Conservation (phyloP, 2,329 filamentous ascomycete species). For the Emmonsiellopsis sp. region DNA sequence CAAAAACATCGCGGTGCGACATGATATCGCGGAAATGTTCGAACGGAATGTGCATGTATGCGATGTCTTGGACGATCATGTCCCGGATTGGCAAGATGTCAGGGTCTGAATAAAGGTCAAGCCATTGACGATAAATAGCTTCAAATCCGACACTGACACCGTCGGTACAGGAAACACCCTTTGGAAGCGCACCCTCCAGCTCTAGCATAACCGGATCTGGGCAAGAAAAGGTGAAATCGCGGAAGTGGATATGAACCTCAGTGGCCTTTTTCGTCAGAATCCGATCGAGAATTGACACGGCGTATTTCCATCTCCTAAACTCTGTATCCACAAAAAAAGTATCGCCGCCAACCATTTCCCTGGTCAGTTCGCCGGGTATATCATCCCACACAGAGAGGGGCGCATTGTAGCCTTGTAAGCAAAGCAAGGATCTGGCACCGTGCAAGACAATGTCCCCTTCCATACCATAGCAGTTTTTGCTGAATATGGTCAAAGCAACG, state of each 20-base stretch:
- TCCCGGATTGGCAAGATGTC: background rate
- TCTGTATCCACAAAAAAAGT: background rate
- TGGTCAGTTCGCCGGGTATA: background rate
- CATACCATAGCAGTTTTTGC: background rate
- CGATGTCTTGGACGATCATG: background rate
- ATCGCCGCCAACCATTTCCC: background rate
- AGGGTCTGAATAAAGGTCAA: background rate
- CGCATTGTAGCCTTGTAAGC: background rate
- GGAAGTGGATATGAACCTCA: background rate
- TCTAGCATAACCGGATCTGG: background rate
- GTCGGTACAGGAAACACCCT: background rate
- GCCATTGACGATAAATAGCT: background rate
- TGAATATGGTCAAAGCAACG: background rate
- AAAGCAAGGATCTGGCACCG: background rate
- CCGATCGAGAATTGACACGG: background rate
- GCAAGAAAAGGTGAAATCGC: background rate
- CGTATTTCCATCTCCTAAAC: background rate
- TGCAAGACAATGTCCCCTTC: background rate
- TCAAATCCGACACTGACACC: background rate
- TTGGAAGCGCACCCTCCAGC: background rate
- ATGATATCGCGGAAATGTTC: background rate
- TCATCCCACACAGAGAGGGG: background rate
- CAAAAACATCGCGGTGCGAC: background rate
- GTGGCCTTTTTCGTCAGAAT: background rate
- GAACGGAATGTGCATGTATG: conserved; percentile 1